These are phyloP conservation scores for Lumnitzera racemosa DNA, from an alignment of 345 rosid genomes.

Conservation along the genomic window DNA sequence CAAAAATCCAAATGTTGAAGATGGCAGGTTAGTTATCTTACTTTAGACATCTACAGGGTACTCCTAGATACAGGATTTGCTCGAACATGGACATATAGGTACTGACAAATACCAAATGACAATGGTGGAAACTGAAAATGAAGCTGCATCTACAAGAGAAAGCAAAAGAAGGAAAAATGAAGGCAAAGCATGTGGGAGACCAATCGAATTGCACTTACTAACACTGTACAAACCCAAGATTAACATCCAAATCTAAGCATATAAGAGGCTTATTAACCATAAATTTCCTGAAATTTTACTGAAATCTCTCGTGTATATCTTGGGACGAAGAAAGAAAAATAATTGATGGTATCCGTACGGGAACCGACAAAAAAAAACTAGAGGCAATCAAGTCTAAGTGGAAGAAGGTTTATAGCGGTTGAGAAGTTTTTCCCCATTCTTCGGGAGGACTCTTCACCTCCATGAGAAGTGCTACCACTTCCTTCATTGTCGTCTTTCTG, in stretches of 20 bases:
- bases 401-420: slow-evolving; percentile 83
- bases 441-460: slow-evolving; percentile 89
- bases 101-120: too few relatives aligned
- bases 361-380: not conserved
- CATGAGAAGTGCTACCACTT: slow-evolving; percentile 80
- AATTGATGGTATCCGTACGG: slow-evolving; percentile 10
- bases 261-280: not conserved
- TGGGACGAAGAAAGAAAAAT: slow-evolving; percentile 6
- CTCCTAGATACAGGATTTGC: too few relatives aligned
- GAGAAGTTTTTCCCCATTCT: slow-evolving; percentile 88
- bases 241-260: slow-evolving; percentile 10
- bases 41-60: too few relatives aligned
- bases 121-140: not conserved
- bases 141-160: too few relatives aligned
- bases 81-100: too few relatives aligned
- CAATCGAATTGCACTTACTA: slow-evolving; percentile 28
- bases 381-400: slow-evolving; percentile 27
- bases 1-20: too few relatives aligned
- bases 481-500: slow-evolving; percentile 87
- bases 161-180: not conserved
- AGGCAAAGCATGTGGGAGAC: slow-evolving; percentile 7
- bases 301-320: too few relatives aligned
- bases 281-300: not conserved
- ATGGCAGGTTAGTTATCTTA: too few relatives aligned
- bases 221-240: slow-evolving; percentile 45